These are phyloP conservation scores for Cryptosporidium sp. DNA, from an alignment of 169 alveolate species.

Conservation along the genomic window DNA sequence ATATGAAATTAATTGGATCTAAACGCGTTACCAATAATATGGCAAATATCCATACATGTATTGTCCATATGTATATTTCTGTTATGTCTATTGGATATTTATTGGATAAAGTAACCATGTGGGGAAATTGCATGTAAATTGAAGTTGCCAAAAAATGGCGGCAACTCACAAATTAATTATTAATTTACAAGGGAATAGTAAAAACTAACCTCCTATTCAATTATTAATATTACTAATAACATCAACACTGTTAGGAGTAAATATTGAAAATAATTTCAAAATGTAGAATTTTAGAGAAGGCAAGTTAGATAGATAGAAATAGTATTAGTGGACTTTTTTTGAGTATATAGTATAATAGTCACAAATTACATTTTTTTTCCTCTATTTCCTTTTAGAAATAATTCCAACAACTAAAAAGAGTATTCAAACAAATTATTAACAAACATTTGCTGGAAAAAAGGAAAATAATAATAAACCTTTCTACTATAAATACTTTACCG, in stretches of 20 bases:
- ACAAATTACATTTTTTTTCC: no score
- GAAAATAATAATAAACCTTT: not conserved
- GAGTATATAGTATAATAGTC: no score
- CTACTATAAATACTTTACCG: not conserved
- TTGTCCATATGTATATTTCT: slow-evolving; percentile 2
- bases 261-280: no score
- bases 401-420: no score
- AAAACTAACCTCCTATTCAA: no score
- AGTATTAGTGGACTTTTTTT: no score
- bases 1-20: not conserved
- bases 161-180: not conserved
- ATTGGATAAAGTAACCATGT: not conserved
- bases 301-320: no score
- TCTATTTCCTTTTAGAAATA: no score
- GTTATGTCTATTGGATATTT: slow-evolving; percentile 30
- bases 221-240: no score
- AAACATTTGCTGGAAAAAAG: not conserved
- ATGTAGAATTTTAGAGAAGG: no score
- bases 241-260: no score
- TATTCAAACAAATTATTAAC: no score
- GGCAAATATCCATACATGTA: slow-evolving; percentile 14
- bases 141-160: slow-evolving; percentile 1
- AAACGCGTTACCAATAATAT: not conserved
- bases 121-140: slow-evolving; percentile 22
- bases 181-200: not conserved